Conservation (phyloP, 1,284 basidiomycete species). For the Coriolopsis trogii region DNA sequence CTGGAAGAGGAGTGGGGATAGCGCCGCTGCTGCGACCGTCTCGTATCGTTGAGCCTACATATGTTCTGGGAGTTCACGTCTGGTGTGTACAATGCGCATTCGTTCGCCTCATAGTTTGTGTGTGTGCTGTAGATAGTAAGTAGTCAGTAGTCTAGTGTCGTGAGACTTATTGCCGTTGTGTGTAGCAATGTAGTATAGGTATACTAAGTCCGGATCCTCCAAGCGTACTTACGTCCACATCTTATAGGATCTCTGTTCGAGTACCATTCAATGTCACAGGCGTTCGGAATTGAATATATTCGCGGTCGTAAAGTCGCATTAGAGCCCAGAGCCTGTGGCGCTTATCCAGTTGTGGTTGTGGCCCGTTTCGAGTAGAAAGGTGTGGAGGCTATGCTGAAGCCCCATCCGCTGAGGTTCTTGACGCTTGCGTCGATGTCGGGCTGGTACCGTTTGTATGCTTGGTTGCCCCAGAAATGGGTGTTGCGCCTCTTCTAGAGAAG, state of each 20-base stretch:
- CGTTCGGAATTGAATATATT: no score
- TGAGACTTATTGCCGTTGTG: conserved; percentile 17
- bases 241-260: no score
- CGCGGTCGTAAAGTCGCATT: no score
- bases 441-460: background rate
- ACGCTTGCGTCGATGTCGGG: background rate
- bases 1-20: conserved; percentile 76
- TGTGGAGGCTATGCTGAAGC: background rate
- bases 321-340: no score
- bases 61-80: background rate
- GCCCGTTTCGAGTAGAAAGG: no score
- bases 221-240: no score
- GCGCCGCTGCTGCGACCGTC: conserved; percentile 7
- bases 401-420: background rate
- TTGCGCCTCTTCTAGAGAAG: no score
- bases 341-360: no score
- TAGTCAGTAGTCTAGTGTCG: conserved; percentile 15
- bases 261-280: no score
- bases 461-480: no score
- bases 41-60: background rate
- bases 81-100: conserved; percentile 12
- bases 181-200: conserved; percentile 22
- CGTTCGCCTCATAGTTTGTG: conserved; percentile 6
- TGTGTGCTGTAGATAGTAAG: conserved; percentile 2
- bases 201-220: no score